Conservation (phyloP, 2,329 filamentous ascomycete species). For the Elsinoe australis region DNA sequence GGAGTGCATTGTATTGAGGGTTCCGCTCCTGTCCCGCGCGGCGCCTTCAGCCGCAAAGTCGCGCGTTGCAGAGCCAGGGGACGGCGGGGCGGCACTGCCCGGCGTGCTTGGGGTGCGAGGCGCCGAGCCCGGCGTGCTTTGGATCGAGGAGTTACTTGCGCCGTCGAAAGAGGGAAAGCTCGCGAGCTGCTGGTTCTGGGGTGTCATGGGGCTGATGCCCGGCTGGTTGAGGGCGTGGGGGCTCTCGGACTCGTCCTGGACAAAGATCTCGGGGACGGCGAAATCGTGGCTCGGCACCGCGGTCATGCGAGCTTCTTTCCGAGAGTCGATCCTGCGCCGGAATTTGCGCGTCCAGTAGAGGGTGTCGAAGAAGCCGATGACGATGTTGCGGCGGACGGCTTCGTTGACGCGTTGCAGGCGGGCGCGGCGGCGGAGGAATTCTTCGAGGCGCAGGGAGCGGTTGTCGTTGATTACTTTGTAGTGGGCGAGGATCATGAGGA, state of each 20-base stretch:
- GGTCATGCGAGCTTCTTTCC: constrained; percentile 68
- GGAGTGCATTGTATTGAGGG: neutral
- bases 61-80: neutral
- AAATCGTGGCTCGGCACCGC: constrained; percentile 59
- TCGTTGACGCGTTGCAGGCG: constrained; percentile 91
- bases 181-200: constrained; percentile 21
- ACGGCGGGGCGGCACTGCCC: neutral
- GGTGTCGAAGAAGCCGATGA: constrained; percentile 93
- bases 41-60: neutral
- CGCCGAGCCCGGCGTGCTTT: constrained; percentile 18
- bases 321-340: constrained; percentile 63
- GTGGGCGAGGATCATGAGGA: constrained; percentile 92
- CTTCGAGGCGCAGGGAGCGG: constrained; percentile 81
- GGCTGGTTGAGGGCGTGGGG: constrained; percentile 25
- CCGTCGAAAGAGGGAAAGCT: constrained; percentile 31
- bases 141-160: constrained; percentile 22
- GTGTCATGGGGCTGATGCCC: constrained; percentile 30
- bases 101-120: neutral
- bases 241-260: constrained; percentile 65
- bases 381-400: constrained; percentile 80
- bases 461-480: constrained; percentile 98
- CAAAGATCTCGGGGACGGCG: constrained; percentile 79
- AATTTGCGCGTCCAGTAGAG: constrained; percentile 81
- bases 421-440: constrained; percentile 84
- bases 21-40: neutral